Base-by-base conservation (phyloP, 495 filamentous ascomycete genomes). In the Trichoderma erinaceum region DNA sequence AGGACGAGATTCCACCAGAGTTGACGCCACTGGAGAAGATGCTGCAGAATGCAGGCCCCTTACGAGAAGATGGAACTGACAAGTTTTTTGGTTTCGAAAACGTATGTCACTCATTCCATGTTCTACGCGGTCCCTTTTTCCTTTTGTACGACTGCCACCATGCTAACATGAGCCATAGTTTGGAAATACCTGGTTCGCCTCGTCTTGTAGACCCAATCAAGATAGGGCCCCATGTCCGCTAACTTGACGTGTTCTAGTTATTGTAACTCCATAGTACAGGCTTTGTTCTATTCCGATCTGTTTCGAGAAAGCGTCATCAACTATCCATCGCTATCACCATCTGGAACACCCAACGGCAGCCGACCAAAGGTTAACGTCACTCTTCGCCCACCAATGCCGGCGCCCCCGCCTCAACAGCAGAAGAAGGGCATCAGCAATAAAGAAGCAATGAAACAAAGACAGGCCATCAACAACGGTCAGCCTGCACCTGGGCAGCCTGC, bases 81-180 rank as follows among this genome's bases (percentile, higher is more conserved):
- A 97, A 97, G 82, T 98, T 96, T 79, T 98, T 94, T 81, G 95
- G 96, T 3, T 88, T 98, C 82, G 95, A 98, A 78, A 99, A 99
- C 81, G 93, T 97, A 82, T 83, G 91, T 78, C 46, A 25, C 35
- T 27, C 67, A 23, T 63, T 15, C 41, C 56, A 66, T 69, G 68
- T 35, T n/a, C 18, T 18, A 41, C 25, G 10, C 18, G 15, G 18
- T 64, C 63, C 35, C 23, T 16, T 23, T n/a, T 21, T 44, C 21
- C 21, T 25, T 13, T 23, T 23, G 35, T 32, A 15, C 27, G 21
- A 65, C 64, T 69, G 29, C 23, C 21, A 67, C 61, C 29, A 73
- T 69, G 68, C 71, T 73, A 67, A 78, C 52, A 65, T 38, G 35
- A 38, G n/a, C 35, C 21, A 13, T 65, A 98, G 93, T 97, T 94